Evolutionary conservation across 495 filamentous ascomycete genomes (phyloP).

Genomic region (Cercophora newfieldiana): DNA sequence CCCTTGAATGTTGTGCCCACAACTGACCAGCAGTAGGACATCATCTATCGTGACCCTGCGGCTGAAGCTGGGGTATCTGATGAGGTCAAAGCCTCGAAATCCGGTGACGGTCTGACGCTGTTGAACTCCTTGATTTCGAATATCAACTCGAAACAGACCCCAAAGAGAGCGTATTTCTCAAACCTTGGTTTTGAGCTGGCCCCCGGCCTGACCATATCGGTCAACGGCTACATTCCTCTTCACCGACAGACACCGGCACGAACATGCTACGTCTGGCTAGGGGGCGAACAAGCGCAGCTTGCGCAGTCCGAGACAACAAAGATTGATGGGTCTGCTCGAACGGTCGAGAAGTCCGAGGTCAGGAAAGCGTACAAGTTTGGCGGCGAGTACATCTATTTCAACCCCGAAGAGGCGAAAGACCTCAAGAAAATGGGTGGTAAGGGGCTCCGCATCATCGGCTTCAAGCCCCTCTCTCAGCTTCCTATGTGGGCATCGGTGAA

Average conservation of each 20-base stretch:
- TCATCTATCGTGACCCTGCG: constrained; percentile 66
- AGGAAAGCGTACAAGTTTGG: constrained; percentile 96
- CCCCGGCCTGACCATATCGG: constrained; percentile 78
- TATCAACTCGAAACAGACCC: constrained; percentile 85
- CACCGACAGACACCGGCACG: constrained; percentile 77
- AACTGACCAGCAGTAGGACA: constrained; percentile 58
- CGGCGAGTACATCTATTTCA: constrained; percentile 84
- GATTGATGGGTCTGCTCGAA: constrained; percentile 71
- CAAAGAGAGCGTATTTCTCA: constrained; percentile 84
- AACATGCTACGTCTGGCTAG: constrained; percentile 82
- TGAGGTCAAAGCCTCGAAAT: constrained; percentile 49
- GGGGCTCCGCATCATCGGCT: constrained; percentile 88
- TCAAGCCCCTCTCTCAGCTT: constrained; percentile 76
- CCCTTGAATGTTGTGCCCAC: not conserved
- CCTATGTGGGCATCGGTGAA: constrained; percentile 84
- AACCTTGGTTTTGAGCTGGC: constrained; percentile 84
- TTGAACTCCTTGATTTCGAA: constrained; percentile 81
- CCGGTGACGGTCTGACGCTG: constrained; percentile 73
- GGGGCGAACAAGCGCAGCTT: constrained; percentile 79
- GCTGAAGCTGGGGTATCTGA: constrained; percentile 61
- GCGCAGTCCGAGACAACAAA: constrained; percentile 69
- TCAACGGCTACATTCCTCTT: constrained; percentile 89
- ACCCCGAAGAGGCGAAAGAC: constrained; percentile 72
- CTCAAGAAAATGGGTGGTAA: constrained; percentile 70
- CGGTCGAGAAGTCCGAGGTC: constrained; percentile 78